Evolutionary conservation across 495 filamentous ascomycete species (phyloP).

Genomic region (Oidiodendron maius): DNA sequence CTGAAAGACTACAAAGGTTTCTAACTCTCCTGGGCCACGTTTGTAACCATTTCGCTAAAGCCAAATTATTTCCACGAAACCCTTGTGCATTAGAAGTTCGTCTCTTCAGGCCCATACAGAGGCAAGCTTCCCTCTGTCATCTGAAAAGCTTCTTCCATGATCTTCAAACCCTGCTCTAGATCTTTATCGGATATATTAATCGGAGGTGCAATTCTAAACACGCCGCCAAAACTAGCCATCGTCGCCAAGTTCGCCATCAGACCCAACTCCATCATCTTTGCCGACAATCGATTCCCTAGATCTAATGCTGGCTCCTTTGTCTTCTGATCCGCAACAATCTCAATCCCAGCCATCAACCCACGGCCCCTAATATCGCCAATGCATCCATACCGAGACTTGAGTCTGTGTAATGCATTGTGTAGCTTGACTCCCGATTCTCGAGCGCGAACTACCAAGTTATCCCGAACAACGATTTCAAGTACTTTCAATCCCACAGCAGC

Average conservation of each 20-base stretch:
- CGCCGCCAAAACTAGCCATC: constrained; percentile 43
- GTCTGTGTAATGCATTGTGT: constrained; percentile 30
- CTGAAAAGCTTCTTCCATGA: constrained; percentile 16
- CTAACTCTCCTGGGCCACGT: too few species aligned
- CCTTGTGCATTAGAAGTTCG: too few species aligned
- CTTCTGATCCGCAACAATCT: constrained; percentile 44
- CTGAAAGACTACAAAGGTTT: too few species aligned
- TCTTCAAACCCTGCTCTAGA: constrained; percentile 26
- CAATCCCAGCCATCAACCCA: constrained; percentile 55
- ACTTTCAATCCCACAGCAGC: constrained; percentile 56
- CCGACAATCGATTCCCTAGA: constrained; percentile 38
- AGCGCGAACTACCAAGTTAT: constrained; percentile 48
- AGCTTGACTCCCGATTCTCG: constrained; percentile 41
- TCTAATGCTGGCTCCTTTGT: constrained; percentile 36
- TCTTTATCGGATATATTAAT: constrained; percentile 46
- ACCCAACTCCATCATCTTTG: constrained; percentile 40
- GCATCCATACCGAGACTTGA: constrained; percentile 39
- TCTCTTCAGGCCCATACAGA: not conserved
- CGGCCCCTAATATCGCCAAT: constrained; percentile 59
- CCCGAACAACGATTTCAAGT: constrained; percentile 50
- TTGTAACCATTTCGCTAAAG: too few species aligned
- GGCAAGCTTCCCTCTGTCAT: constrained; percentile 3
- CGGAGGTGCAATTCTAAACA: constrained; percentile 52
- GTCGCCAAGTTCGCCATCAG: constrained; percentile 48
- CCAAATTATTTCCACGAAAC: too few species aligned